Base-by-base conservation (phyloP, 495 filamentous ascomycete genomes). In the Podospora bellae-mahoneyi region DNA sequence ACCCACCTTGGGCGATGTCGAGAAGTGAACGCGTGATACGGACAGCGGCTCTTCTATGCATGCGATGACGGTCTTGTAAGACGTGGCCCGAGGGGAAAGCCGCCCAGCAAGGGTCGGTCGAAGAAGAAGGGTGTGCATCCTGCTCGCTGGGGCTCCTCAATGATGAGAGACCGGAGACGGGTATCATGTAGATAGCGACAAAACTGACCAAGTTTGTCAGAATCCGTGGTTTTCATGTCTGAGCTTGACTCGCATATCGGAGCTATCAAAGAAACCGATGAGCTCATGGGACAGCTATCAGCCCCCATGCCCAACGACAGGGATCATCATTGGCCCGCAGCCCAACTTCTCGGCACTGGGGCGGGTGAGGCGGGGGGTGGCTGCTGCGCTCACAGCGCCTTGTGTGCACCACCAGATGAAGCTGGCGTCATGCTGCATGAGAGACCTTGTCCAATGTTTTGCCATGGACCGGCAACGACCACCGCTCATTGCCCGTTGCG, bases 1-100 rank as follows among this genome's bases (percentile, higher is more conserved):
- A 32, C 56, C 34, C 4, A 66, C 66, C 57, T 34, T 64, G 34
- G 27, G 72, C 28, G 81, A 77, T 44, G 71, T 73, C 16, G 76
- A 77, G 58, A 83, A 79, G 16, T 28, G 39, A 48, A 68, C 64
- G 26, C 65, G 65, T 10, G 65, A 71, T 18, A 60, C 53, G 39
- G 48, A 32, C 39, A 48, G 39, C 39, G 39, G 15, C 39, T 48
- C 13, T 5, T 53, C 66, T 23, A 23, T 65, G 62, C 30, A 64
- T 20, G 54, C 18, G 39, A 66, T 10, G 57, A 66, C 5, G 60
- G 60, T 7, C 23, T 57, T 23, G 53, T 64, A 64, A 15, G 64
- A 32, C 30, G 5, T 48, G 39, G 39, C 39, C 9, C 13, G 39
- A 48, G 13, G 39, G 39, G 13, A 48, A 48, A 48, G 39, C 15